Evolutionary conservation across 495 filamentous ascomycete species (phyloP).

Genomic region (Aspergillus conjunctus): DNA sequence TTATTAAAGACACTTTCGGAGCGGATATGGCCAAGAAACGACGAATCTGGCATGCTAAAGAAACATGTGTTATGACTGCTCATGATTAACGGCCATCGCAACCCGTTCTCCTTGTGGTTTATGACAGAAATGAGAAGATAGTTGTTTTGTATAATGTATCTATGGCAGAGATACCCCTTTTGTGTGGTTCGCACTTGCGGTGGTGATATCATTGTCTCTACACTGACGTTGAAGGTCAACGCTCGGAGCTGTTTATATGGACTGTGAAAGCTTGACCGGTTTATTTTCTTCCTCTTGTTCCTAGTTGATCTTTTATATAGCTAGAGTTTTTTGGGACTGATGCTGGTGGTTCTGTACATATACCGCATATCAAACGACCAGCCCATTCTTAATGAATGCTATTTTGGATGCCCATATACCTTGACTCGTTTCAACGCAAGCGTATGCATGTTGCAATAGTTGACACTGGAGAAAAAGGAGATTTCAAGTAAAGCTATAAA

Average conservation of each 20-base stretch:
- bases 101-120: background rate
- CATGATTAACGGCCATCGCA: slow-evolving; percentile 27
- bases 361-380: background rate
- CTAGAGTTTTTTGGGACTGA: background rate
- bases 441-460: too few species aligned
- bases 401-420: background rate
- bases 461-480: background rate
- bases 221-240: slow-evolving; percentile 8
- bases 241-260: slow-evolving; percentile 12
- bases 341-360: slow-evolving; percentile 4
- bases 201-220: too few species aligned
- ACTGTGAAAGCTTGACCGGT: background rate
- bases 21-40: slow-evolving; percentile 63
- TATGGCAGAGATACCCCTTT: background rate
- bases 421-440: too few species aligned
- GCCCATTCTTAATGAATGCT: background rate
- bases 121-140: background rate
- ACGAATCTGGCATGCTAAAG: slow-evolving; percentile 71
- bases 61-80: slow-evolving; percentile 65
- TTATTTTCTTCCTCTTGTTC: background rate
- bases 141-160: background rate
- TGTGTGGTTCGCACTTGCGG: too few species aligned
- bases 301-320: background rate
- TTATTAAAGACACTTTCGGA: slow-evolving; percentile 56
- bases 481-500: background rate